A percentile compares a stretch with the other conserved stretches of the same genome.
These are phyloP conservation scores for Exophiala sp. DNA, from an alignment of 2,329 filamentous ascomycete genomes.

Conservation along the genomic window DNA sequence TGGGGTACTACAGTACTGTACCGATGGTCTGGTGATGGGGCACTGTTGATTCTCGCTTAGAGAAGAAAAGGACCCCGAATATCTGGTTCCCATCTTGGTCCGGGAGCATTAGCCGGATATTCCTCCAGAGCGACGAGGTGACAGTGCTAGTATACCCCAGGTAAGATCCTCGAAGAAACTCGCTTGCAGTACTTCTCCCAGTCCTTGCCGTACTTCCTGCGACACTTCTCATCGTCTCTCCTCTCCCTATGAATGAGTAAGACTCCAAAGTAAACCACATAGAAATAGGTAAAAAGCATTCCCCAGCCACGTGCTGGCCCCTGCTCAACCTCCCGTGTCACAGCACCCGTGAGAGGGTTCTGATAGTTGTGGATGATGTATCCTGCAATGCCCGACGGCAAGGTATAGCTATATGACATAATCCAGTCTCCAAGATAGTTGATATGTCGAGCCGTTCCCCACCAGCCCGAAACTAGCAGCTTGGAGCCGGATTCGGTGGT, in stretches of 20 bases:
- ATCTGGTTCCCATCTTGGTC: too few relatives aligned
- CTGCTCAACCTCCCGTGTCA: slow-evolving; percentile 64
- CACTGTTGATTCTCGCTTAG: too few relatives aligned
- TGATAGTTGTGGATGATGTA: slow-evolving; percentile 63
- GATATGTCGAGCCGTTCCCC: slow-evolving; percentile 87
- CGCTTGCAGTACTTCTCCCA: slow-evolving; percentile 85
- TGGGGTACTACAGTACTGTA: too few relatives aligned
- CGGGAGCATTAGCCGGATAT: too few relatives aligned
- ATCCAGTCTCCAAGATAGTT: slow-evolving; percentile 96
- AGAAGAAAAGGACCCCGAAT: too few relatives aligned
- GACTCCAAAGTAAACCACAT: slow-evolving; percentile 85
- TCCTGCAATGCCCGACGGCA: slow-evolving; percentile 81
- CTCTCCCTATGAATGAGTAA: slow-evolving; percentile 81
- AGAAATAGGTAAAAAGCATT: slow-evolving; percentile 90
- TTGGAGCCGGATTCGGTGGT: slow-evolving; percentile 78
- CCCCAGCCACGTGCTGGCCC: slow-evolving; percentile 76
- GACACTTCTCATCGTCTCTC: slow-evolving; percentile 87
- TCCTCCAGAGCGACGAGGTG: too few relatives aligned
- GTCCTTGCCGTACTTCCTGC: slow-evolving; percentile 84
- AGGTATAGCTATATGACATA: slow-evolving; percentile 84
- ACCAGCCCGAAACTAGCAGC: slow-evolving; percentile 84
- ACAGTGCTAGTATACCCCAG: slow-evolving; percentile 34
- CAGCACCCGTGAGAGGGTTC: slow-evolving; percentile 50
- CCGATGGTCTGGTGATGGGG: too few relatives aligned
- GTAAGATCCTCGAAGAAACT: slow-evolving; percentile 78